Conservation (phyloP, 179 eudicot species). For the Silene noctiflora region DNA sequence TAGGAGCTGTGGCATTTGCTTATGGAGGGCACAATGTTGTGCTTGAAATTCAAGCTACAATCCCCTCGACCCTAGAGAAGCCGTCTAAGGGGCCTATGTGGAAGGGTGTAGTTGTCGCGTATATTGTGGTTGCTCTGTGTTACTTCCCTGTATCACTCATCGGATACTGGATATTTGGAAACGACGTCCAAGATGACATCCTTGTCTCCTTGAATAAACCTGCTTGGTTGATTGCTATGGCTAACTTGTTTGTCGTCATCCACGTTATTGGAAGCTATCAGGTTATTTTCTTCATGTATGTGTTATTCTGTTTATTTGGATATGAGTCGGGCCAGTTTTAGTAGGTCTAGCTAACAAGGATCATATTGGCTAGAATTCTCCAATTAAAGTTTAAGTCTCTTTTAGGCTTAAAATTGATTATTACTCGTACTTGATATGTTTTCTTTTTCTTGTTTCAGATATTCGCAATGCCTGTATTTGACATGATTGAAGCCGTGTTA, state of each 20-base stretch:
- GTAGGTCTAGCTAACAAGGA: too few species aligned
- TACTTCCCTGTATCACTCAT: slow-evolving; percentile 5
- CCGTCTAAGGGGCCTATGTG: slow-evolving; percentile 14
- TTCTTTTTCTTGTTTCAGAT: neutral
- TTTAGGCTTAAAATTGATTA: too few species aligned
- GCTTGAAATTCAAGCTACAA: slow-evolving; percentile 18
- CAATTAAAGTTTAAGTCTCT: too few species aligned
- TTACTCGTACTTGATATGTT: too few species aligned
- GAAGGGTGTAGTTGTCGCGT: slow-evolving; percentile 4
- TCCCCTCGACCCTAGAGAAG: slow-evolving; percentile 15
- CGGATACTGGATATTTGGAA: slow-evolving; percentile 14
- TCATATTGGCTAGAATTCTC: too few species aligned
- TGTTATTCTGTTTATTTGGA: too few species aligned
- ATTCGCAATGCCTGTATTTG: neutral
- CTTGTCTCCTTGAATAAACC: slow-evolving; percentile 11
- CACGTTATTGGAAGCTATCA: slow-evolving; percentile 7
- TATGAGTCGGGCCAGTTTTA: too few species aligned
- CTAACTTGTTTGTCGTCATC: neutral
- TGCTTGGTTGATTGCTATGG: slow-evolving; percentile 9
- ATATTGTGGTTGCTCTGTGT: slow-evolving; percentile 9
- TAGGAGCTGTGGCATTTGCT: slow-evolving; percentile 13
- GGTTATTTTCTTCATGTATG: neutral
- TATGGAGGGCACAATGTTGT: slow-evolving; percentile 15
- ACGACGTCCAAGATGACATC: slow-evolving; percentile 7
- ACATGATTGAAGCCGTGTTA: neutral